Percentiles rank a stretch among this genome's conserved stretches.
phyloP scores from a whole-genome alignment of 176 grass and related monocot species.

The Eleusine coracana region DNA sequence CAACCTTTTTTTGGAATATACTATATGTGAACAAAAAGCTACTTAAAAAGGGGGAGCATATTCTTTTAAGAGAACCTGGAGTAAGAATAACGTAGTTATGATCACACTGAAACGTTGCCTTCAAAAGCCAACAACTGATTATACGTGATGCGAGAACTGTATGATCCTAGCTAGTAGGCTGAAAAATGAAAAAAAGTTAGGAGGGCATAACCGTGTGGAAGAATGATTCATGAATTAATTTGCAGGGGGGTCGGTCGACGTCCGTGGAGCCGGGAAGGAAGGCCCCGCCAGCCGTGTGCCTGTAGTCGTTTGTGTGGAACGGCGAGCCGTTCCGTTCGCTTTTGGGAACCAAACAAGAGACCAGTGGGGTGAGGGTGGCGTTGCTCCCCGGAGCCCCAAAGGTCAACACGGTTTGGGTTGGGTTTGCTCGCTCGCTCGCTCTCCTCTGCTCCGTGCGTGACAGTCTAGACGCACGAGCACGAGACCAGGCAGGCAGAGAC shows the following conservation, averaged over 20 bases:
- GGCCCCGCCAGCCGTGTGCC: not conserved
- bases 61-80: not conserved
- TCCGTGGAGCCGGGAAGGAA: not conserved
- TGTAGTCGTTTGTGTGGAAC: not conserved
- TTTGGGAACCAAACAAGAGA: not conserved
- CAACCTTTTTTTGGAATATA: not conserved
- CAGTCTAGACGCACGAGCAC: not conserved
- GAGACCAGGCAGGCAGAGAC: not conserved
- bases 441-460: not conserved
- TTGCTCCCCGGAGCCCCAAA: not conserved
- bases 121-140: not conserved
- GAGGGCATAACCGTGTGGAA: not conserved
- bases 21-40: not conserved
- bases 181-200: not conserved
- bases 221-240: not conserved
- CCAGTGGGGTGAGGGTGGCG: not conserved
- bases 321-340: not conserved
- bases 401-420: constrained; percentile 34
- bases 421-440: not conserved
- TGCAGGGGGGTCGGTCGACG: not conserved
- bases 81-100: not conserved
- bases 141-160: too few relatives aligned
- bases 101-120: not conserved
- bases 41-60: not conserved
- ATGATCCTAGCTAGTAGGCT: too few relatives aligned